phyloP scores from a whole-genome alignment of 1,284 basidiomycete species.

The Amylostereum areolatum region DNA sequence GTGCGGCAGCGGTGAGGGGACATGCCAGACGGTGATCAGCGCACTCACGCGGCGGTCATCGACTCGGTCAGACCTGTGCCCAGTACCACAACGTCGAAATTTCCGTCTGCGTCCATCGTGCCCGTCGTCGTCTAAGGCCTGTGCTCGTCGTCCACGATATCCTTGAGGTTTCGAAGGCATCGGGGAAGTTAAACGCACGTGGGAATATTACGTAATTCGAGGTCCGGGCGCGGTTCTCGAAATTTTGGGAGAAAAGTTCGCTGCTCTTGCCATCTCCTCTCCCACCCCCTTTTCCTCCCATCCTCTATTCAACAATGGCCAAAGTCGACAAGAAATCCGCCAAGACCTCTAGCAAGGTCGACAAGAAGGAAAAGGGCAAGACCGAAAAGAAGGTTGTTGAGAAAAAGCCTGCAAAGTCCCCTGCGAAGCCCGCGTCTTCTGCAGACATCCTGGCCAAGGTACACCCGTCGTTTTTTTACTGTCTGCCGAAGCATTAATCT shows the following conservation, averaged over 20 bases:
- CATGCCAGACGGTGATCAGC: too few relatives aligned
- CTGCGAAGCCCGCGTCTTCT: slow-evolving; percentile 22
- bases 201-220: too few relatives aligned
- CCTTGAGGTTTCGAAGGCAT: background rate
- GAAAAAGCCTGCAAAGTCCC: background rate
- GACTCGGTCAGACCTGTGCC: slow-evolving; percentile 87
- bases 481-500: background rate
- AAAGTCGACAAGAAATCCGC: slow-evolving; percentile 40
- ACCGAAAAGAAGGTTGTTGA: slow-evolving; percentile 13
- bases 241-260: slow-evolving; percentile 15
- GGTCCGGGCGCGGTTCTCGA: background rate
- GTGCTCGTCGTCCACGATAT: background rate
- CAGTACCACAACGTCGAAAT: slow-evolving; percentile 78
- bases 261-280: slow-evolving; percentile 12
- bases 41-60: slow-evolving; percentile 81
- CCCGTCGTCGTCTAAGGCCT: background rate
- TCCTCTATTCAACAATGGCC: slow-evolving; percentile 27
- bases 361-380: slow-evolving; percentile 33
- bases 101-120: slow-evolving; percentile 11
- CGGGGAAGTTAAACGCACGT: too few relatives aligned
- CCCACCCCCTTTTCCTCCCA: slow-evolving; percentile 9
- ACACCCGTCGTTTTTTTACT: slow-evolving; percentile 3
- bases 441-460: slow-evolving; percentile 27
- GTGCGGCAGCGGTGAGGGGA: background rate
- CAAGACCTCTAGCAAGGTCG: slow-evolving; percentile 31